These are phyloP conservation scores for Colletotrichum godetiae DNA, from an alignment of 2,329 filamentous ascomycete genomes.

Conservation along the genomic window DNA sequence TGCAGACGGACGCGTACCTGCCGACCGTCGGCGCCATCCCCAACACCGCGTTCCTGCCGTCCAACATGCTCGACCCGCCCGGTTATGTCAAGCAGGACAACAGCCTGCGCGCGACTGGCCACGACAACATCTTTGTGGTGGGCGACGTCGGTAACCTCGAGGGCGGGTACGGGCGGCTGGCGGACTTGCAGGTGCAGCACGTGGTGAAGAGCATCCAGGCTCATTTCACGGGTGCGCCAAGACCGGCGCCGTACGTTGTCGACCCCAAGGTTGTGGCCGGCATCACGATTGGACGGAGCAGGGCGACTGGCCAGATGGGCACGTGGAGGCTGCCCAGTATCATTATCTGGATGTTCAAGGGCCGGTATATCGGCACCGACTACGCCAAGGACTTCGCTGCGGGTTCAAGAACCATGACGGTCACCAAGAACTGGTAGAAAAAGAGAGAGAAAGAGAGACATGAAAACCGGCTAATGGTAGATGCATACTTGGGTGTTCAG, in stretches of 20 bases:
- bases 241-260: conserved; percentile 37
- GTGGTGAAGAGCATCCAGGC: conserved; percentile 48
- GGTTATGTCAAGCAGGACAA: conserved; percentile 52
- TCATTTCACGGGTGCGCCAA: conserved; percentile 44
- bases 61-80: conserved; percentile 46
- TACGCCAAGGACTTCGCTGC: conserved; percentile 25
- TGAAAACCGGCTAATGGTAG: background rate
- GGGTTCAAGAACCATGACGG: conserved; percentile 28
- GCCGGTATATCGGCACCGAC: conserved; percentile 42
- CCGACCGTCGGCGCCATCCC: conserved; percentile 57
- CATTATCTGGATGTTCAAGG: conserved; percentile 47
- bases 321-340: conserved; percentile 47
- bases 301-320: conserved; percentile 47
- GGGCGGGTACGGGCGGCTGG: conserved; percentile 43
- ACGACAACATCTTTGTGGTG: conserved; percentile 55
- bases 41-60: conserved; percentile 58
- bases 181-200: conserved; percentile 48
- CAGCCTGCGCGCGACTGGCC: conserved; percentile 47
- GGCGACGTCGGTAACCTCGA: conserved; percentile 58
- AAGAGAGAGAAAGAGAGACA: background rate
- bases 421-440: conserved; percentile 25
- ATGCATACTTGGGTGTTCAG: background rate
- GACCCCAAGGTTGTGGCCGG: conserved; percentile 47
- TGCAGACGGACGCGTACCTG: conserved; percentile 58
- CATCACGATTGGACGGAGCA: conserved; percentile 53